Conservation (phyloP, 305 asterid species). For the Fraxinus ornus region DNA sequence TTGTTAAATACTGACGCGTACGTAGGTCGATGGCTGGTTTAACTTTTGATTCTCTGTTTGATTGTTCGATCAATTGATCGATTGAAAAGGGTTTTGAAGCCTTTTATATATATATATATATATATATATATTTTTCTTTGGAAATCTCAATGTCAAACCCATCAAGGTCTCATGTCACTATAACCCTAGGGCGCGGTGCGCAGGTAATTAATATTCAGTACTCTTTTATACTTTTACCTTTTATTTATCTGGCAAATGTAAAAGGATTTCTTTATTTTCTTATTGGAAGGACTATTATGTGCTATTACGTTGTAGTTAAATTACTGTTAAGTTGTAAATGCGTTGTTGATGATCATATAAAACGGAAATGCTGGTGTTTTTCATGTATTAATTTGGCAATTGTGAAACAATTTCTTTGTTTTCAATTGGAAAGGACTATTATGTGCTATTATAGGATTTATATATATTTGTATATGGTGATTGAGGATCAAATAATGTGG, state of each 20-base stretch:
- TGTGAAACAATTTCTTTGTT: not conserved
- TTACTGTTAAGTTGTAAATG: not conserved
- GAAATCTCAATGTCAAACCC: constrained; percentile 52
- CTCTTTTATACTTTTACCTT: not conserved
- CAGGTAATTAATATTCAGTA: constrained; percentile 46
- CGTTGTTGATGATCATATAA: not conserved
- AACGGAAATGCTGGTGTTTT: not conserved
- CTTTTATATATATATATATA: too few species aligned
- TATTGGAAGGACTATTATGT: not conserved
- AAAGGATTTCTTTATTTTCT: not conserved
- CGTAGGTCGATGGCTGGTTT: not conserved
- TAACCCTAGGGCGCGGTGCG: constrained; percentile 73
- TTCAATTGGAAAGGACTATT: not conserved
- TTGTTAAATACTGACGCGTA: not conserved
- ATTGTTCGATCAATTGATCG: not conserved
- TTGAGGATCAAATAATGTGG: not conserved
- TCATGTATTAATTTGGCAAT: not conserved
- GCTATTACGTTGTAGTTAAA: not conserved
- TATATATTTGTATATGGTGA: not conserved
- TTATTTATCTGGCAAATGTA: not conserved
- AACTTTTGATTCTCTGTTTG: not conserved
- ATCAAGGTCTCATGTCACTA: constrained; percentile 76
- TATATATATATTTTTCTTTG: not conserved
- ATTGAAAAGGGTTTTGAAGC: not conserved
- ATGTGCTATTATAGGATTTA: not conserved